phyloP scores from a whole-genome alignment of 306 rosid genomes.

The Trifolium pratense region DNA sequence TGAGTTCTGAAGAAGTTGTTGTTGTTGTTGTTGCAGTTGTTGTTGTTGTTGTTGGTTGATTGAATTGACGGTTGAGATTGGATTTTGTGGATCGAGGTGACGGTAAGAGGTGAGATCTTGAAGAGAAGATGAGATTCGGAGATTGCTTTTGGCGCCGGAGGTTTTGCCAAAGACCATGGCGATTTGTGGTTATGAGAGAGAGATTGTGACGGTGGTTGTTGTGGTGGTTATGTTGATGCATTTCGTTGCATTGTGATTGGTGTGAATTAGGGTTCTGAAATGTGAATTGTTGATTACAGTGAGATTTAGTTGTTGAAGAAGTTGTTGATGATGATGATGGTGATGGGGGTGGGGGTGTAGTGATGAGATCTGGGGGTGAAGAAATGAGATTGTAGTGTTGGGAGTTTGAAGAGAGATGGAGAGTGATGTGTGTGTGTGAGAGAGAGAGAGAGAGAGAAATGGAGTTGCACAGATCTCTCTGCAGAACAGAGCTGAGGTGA shows the following conservation, averaged over 20 bases:
- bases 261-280: background rate
- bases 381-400: background rate
- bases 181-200: background rate
- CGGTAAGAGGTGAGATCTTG: conserved; percentile 82
- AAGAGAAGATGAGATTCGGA: conserved; percentile 80
- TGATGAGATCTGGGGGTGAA: conserved; percentile 28
- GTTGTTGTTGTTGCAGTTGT: conserved; percentile 32
- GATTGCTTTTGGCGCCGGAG: conserved; percentile 47
- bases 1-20: conserved; percentile 44
- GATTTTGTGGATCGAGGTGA: conserved; percentile 46
- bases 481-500: conserved; percentile 11
- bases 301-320: background rate
- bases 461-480: conserved; percentile 27
- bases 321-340: background rate
- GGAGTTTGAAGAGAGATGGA: conserved; percentile 10
- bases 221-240: conserved; percentile 8
- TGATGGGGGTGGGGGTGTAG: background rate
- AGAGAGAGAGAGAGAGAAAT: background rate
- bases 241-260: conserved; percentile 32
- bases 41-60: conserved; percentile 42
- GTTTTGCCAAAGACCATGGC: conserved; percentile 64
- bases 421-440: background rate
- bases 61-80: conserved; percentile 15
- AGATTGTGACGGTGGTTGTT: background rate
- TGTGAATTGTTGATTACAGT: conserved; percentile 1